A percentile compares a stretch with the other conserved stretches of the same genome.
phyloP scores from a whole-genome alignment of 2,329 filamentous ascomycete species.

The Harringtonia aguacate region DNA sequence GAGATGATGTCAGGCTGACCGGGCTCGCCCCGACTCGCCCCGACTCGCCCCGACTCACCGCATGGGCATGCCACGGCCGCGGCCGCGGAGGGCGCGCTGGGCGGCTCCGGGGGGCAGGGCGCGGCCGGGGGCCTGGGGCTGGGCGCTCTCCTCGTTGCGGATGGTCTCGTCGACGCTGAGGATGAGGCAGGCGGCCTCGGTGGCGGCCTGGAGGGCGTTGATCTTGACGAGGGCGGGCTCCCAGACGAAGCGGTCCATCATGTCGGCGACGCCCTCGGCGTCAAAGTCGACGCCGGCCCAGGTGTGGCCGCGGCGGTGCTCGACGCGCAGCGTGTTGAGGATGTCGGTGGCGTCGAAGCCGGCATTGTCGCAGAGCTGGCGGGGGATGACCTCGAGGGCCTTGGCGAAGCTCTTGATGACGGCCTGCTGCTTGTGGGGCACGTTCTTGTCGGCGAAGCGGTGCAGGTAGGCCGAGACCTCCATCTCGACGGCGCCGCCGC shows the following conservation, averaged over 20 bases:
- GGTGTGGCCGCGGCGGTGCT: constrained; percentile 83
- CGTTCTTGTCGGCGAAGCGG: constrained; percentile 82
- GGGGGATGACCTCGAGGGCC: constrained; percentile 90
- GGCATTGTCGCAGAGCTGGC: constrained; percentile 96
- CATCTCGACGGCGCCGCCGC: constrained; percentile 93
- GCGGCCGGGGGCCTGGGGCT: constrained; percentile 69
- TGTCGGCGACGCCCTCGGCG: constrained; percentile 85
- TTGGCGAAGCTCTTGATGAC: constrained; percentile 98
- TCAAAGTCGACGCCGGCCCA: constrained; percentile 97
- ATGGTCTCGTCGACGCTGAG: constrained; percentile 97
- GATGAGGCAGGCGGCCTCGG: constrained; percentile 91
- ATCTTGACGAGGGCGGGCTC: constrained; percentile 93
- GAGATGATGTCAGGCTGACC: no score
- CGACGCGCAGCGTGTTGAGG: constrained; percentile 87
- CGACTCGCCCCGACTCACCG: no score
- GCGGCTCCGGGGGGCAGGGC: constrained; percentile 71
- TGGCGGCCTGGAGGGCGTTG: constrained; percentile 92
- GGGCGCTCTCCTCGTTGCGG: constrained; percentile 86
- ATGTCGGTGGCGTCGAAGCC: constrained; percentile 98
- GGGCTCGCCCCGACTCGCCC: no score
- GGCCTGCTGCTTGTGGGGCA: constrained; percentile 89
- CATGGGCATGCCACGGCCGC: constrained; percentile 83
- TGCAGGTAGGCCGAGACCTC: constrained; percentile 91
- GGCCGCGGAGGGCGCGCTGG: constrained; percentile 73
- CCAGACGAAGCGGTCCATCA: constrained; percentile 95